These are phyloP conservation scores for Ulvella scutata DNA, from an alignment of 139 green algal species.

Conservation along the genomic window DNA sequence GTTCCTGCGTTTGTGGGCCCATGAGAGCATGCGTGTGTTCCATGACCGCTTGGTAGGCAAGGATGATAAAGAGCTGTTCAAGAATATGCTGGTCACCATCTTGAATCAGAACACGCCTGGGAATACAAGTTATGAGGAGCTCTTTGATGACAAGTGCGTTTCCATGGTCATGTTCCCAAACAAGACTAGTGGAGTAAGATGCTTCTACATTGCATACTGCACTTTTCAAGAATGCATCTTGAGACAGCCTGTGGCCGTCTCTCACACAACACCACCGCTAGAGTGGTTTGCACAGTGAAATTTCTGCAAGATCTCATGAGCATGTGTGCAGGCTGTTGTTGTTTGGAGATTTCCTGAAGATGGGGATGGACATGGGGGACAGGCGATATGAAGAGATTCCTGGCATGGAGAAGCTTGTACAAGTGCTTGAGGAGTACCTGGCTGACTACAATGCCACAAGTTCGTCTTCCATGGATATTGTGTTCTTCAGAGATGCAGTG, in stretches of 20 bases:
- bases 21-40: constrained; percentile 70
- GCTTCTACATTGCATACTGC: constrained; percentile 8
- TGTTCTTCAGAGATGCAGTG: constrained; percentile 73
- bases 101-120: constrained; percentile 5
- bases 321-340: constrained; percentile 26
- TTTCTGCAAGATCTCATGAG: no score
- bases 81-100: constrained; percentile 15
- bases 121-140: constrained; percentile 5
- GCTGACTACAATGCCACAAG: constrained; percentile 59
- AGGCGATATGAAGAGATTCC: constrained; percentile 39
- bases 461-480: constrained; percentile 44
- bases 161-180: neutral
- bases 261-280: no score
- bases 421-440: constrained; percentile 51
- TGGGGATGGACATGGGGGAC: constrained; percentile 27
- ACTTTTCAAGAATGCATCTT: no score
- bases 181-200: constrained; percentile 8
- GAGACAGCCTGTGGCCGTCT: no score
- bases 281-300: no score
- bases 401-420: constrained; percentile 18
- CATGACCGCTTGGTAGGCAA: constrained; percentile 61
- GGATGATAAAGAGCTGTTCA: constrained; percentile 60
- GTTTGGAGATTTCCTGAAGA: constrained; percentile 49
- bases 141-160: neutral
- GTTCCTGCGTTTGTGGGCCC: constrained; percentile 52